Evolutionary conservation across 192 early-diverging fungal species (phyloP).

Genomic region (Haplosporangium gracile): DNA sequence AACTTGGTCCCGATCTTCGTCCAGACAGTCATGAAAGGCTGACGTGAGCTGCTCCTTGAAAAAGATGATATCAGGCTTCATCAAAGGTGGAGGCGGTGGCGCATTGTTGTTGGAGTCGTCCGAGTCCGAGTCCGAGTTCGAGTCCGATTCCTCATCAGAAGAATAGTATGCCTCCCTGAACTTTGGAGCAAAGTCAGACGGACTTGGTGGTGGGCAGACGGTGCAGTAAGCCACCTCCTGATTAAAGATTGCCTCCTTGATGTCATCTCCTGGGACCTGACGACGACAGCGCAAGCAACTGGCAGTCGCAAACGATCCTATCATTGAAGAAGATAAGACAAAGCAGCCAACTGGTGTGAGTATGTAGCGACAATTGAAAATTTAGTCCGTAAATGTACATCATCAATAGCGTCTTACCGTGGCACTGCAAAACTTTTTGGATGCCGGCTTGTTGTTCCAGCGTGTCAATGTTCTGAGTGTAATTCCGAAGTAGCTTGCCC

Average conservation of each 20-base stretch:
- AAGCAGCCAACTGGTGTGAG: not conserved
- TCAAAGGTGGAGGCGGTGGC: constrained; percentile 61
- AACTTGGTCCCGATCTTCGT: constrained; percentile 78
- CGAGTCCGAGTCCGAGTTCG: constrained; percentile 68
- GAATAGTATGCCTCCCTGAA: constrained; percentile 19
- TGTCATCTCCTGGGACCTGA: constrained; percentile 80
- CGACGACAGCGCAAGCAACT: constrained; percentile 89
- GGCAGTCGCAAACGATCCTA: constrained; percentile 94
- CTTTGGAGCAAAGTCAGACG: constrained; percentile 7
- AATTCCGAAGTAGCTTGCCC: constrained; percentile 91
- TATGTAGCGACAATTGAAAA: not conserved
- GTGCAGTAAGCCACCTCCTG: constrained; percentile 84
- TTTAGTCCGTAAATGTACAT: not conserved
- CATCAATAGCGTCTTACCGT: constrained; percentile 66
- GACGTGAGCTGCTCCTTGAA: constrained; percentile 94
- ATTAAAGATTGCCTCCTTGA: constrained; percentile 84
- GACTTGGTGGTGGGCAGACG: constrained; percentile 60
- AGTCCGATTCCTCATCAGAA: constrained; percentile 56
- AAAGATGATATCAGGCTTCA: constrained; percentile 98
- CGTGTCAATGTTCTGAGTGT: constrained; percentile 99
- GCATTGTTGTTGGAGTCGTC: constrained; percentile 63
- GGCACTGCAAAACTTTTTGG: constrained; percentile 85
- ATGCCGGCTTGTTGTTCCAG: constrained; percentile 92
- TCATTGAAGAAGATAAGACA: not conserved
- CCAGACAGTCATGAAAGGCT: constrained; percentile 81